Evolutionary conservation across 129 eudicot genomes (phyloP).

Genomic region (Lonicera japonica): DNA sequence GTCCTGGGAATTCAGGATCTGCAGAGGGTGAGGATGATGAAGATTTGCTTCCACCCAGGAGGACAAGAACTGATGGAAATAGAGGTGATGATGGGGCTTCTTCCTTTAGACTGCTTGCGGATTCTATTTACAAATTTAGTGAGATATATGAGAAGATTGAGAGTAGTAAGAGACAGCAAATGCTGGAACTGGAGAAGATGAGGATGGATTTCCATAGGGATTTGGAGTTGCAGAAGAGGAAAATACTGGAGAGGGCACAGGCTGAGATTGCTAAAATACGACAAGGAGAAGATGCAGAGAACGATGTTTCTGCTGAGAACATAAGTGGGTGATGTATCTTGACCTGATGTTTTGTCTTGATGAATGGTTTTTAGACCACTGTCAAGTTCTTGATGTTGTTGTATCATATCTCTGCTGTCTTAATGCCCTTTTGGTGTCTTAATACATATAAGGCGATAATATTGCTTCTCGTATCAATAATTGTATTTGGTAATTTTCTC

Average conservation of each 20-base stretch:
- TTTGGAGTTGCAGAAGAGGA: slow-evolving; percentile 68
- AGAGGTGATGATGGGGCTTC: slow-evolving; percentile 19
- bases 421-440: too few species aligned
- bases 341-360: slow-evolving; percentile 12
- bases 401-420: slow-evolving; percentile 24
- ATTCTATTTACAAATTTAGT: slow-evolving; percentile 64
- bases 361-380: slow-evolving; percentile 18
- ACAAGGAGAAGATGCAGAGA: slow-evolving; percentile 49
- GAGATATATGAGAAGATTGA: slow-evolving; percentile 65
- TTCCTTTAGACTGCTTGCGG: slow-evolving; percentile 59
- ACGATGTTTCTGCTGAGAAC: slow-evolving; percentile 48
- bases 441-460: too few species aligned
- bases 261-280: slow-evolving; percentile 57
- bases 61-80: slow-evolving; percentile 12
- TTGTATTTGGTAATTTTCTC: too few species aligned
- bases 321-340: slow-evolving; percentile 37
- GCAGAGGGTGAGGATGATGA: slow-evolving; percentile 34
- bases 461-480: too few species aligned
- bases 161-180: slow-evolving; percentile 53
- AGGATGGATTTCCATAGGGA: slow-evolving; percentile 66
- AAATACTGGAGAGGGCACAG: slow-evolving; percentile 70
- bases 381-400: slow-evolving; percentile 11
- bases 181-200: slow-evolving; percentile 77
- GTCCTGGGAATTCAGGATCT: slow-evolving; percentile 47
- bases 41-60: slow-evolving; percentile 49